phyloP scores from a whole-genome alignment of 2,329 filamentous ascomycete species.

The Leptodontidium sp. region DNA sequence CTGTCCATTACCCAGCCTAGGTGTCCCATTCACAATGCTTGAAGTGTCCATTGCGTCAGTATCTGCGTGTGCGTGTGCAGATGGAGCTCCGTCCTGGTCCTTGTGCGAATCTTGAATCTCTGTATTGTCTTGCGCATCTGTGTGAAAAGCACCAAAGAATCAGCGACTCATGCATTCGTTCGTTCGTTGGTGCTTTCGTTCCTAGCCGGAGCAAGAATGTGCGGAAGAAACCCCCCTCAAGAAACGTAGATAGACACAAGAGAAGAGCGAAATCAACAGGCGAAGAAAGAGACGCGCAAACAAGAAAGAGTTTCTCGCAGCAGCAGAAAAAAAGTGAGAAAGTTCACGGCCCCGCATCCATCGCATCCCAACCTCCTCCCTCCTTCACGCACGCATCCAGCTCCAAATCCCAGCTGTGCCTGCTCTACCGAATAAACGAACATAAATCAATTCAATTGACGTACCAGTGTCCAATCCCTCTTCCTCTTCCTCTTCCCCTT shows the following conservation, averaged over 20 bases:
- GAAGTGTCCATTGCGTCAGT: background rate
- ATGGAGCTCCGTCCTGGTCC: background rate
- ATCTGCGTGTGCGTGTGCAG: background rate
- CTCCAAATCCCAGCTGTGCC: no score
- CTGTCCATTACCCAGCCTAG: background rate
- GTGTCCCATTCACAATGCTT: background rate
- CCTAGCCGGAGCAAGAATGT: background rate
- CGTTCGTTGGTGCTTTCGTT: background rate
- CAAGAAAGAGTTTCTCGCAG: background rate
- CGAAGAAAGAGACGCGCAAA: background rate
- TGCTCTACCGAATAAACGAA: background rate
- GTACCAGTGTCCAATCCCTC: slow-evolving; percentile 7
- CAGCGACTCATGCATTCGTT: background rate
- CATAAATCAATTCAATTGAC: background rate
- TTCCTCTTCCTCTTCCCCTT: background rate
- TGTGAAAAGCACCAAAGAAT: background rate
- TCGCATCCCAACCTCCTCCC: slow-evolving; percentile 6
- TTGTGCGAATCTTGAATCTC: background rate
- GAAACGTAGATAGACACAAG: background rate
- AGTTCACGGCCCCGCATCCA: slow-evolving; percentile 18
- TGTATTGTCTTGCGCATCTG: slow-evolving; percentile 4
- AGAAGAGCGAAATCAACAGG: background rate
- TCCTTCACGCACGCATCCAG: background rate
- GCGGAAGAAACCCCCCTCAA: background rate
- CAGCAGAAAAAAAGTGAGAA: slow-evolving; percentile 10